Conservation (phyloP, 768 basidiomycete species). For the Glaciozyma antarctica region DNA sequence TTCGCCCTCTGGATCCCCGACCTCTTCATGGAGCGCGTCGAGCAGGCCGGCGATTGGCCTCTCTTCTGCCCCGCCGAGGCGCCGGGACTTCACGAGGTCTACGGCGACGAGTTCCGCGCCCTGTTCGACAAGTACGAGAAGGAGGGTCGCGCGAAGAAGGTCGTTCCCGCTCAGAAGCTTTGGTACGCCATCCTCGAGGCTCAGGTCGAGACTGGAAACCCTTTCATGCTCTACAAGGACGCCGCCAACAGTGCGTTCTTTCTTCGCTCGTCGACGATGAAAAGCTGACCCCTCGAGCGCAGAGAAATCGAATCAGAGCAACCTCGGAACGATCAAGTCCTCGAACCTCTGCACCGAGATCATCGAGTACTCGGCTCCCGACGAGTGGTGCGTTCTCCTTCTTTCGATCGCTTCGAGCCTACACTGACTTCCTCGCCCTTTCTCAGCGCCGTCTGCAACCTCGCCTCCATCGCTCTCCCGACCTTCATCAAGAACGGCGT, state of each 20-base stretch:
- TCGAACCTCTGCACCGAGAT: slow-evolving; percentile 99
- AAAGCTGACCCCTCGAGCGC: slow-evolving; percentile 7
- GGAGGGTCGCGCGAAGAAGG: slow-evolving; percentile 75
- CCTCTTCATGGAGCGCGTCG: slow-evolving; percentile 97
- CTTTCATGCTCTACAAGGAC: slow-evolving; percentile 99
- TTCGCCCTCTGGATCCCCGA: slow-evolving; percentile 97
- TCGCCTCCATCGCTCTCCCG: slow-evolving; percentile 91
- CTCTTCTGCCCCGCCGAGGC: slow-evolving; percentile 98
- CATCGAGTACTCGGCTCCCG: slow-evolving; percentile 93
- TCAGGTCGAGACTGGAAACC: slow-evolving; percentile 93
- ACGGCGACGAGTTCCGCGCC: slow-evolving; percentile 78
- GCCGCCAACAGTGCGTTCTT: slow-evolving; percentile 66
- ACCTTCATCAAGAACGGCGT: slow-evolving; percentile 56
- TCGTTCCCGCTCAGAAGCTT: slow-evolving; percentile 86
- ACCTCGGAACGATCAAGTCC: slow-evolving; percentile 97
- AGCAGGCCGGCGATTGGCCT: slow-evolving; percentile 79
- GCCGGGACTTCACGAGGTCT: slow-evolving; percentile 74
- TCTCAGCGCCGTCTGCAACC: slow-evolving; percentile 76
- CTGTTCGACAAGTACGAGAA: slow-evolving; percentile 79
- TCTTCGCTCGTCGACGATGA: slow-evolving; percentile 4
- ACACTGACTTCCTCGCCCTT: no score
- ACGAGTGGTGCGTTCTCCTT: slow-evolving; percentile 44
- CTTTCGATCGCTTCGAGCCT: no score
- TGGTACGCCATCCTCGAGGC: slow-evolving; percentile 97
- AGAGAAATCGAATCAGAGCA: slow-evolving; percentile 98